Base-by-base conservation (phyloP, 2,329 filamentous ascomycete species). In the Calycina herbarum region DNA sequence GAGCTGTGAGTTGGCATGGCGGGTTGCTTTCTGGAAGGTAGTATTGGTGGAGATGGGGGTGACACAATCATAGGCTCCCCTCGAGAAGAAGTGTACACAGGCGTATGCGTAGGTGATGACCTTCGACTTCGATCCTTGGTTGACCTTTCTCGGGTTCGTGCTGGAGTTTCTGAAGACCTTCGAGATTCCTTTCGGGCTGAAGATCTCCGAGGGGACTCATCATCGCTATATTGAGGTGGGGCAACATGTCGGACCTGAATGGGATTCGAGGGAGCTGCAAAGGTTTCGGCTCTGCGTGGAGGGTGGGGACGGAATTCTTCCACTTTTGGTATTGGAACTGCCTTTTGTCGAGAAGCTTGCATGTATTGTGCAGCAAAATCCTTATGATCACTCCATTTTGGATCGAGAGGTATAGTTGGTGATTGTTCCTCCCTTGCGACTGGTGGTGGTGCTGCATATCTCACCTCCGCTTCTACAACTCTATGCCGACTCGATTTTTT, bases 261-360 rank as follows among this genome's bases (percentile, higher is more conserved):
- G n/a, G 69, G 33, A 20, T 60, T 20, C 29, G 71, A 48, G 27
- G 71, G 60, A 24, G 63, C 67, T 24, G 71, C 66, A 67, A 70
- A 76, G 13, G 73, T 76, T 59, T 75, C 73, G 13, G 73, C 71
- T 72, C 75, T 71, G 54, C 66, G 71, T 59, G 72, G 59, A 17
- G 69, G 64, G 35, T 62, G 29, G 31, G 66, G 66, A 17, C 59
- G 24, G 45, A 24, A 51, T 29, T 24, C 20, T 11, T 27, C n/a
- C 2, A 31, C 31, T 31, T 45, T 20, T 45, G 59, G 59, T 51
- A 10, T 7, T 4, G 59, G 17, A 13, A 24, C 31, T 6, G 33
- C 72, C 64, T 73, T 71, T 61, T 65, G 64, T 40, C 69, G 68
- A 38, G 74, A 69, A 67, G 73, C 73, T 63, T 74, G 69, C 68